Base-by-base conservation (phyloP, 306 rosid species). In the Cotoneaster glaucophyllus region DNA sequence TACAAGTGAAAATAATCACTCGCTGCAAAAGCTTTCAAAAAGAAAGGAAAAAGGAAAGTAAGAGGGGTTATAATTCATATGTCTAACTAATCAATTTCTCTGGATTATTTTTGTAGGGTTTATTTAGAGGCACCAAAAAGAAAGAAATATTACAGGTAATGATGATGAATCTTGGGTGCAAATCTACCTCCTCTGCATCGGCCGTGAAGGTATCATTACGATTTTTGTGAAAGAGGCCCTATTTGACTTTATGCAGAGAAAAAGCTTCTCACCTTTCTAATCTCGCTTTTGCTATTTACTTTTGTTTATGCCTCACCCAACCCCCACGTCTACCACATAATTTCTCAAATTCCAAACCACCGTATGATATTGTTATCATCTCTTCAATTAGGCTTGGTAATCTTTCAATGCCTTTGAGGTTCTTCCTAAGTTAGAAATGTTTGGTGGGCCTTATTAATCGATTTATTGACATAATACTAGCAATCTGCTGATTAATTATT, bases 121-220 rank as follows among this genome's bases (percentile, higher is more conserved):
- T 85, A 77, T 75, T 83, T 85, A 80, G 71, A 74, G 77, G 77
- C 73, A 77, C 69, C 69, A 77, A 64, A 85, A 82, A 83, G 84
- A 81, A 87, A 57, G 62, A 57, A 84, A 83, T 78, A 80, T 81
- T 54, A 56, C 80, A 87, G 76, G 85, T 77, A 88, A 87, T 94
- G 97, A 94, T 94, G 96, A 88, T 88, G 85, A 73, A 93, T 87
- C 95, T 87, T 86, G 86, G 97, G 86, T 86, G 93, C 88, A 93
- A 82, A 86, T 94, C 91, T 83, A 84, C 78, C 77, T 78, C 34
- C 84, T 74, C 82, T 80, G 81, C 83, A 85, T 84, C 85, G 82
- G 78, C 82, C 86, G 90, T 85, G 91, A 88, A 82, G 84, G 69
- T 84, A 82, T 94, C 84, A 91, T 90, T 84, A 86, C 88, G 90